Evolutionary conservation across 2,329 filamentous ascomycete species (phyloP), one percentile per base, ranked within the genome.

Genomic region (Lojkania enalia): DNA sequence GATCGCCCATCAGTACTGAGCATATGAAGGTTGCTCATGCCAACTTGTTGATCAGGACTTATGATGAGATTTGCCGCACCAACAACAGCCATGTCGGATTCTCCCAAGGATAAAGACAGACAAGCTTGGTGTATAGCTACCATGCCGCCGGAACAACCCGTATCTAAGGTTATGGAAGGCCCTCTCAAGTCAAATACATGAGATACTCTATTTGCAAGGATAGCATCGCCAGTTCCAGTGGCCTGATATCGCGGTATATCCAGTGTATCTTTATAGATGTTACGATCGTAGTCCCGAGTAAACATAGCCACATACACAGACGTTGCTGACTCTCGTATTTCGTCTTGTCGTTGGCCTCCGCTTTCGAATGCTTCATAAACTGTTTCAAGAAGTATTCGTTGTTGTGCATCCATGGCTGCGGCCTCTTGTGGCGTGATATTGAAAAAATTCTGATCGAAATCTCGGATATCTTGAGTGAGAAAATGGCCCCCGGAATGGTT

Each of bases 381-480:
- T 2, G 43, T 42, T 37, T 57, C 51, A 4, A 57, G 44, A 5
- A 50, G 18, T 7, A 37, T 15, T 7, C 52, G 46, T 33, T 50
- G 49, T 21, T 51, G 46, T 9, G 54, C 52, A 29, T 57, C 54
- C 49, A 57, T 53, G 20, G 32, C 23, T 3, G 11, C 31, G 12
- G 52, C 49, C 15, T 57, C 54, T 11, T 23, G 14, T 5, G 41
- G 33, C 4, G 37, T 32, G 7, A 51, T 46, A 19, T 33, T 39
- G 39, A 57, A 55, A 36, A 53, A 53, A 3, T 29, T 19, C 2
- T 45, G 46, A 20, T 57, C 54, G 23, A 57, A 55, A 16, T 37
- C 15, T 5, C 42, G 23, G 13, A 32, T 14, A 27, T 33, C 30
- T 16, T 7, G 30, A 15, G 9, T 15, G 9, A 33, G 6, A 16